Percentiles rank a stretch among this genome's conserved stretches.
These are phyloP conservation scores for Lanmaoa pseudosensibilis DNA, from an alignment of 768 basidiomycete species.

Conservation along the genomic window DNA sequence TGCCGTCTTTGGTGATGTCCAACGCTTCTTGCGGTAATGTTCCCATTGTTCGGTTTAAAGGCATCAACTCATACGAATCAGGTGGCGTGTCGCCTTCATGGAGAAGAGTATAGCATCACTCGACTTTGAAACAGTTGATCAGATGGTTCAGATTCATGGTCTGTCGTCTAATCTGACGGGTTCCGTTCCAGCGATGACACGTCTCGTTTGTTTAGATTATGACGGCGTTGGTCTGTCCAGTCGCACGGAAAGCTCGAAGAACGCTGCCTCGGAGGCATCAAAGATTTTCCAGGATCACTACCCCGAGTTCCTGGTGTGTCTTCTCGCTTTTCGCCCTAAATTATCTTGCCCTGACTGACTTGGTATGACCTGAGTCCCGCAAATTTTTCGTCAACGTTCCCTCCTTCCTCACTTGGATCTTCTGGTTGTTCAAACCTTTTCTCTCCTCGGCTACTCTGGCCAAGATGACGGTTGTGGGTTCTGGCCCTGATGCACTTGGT, in stretches of 20 bases:
- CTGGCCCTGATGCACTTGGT: slow-evolving; percentile 55
- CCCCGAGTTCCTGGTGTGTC: slow-evolving; percentile 67
- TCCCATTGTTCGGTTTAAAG: background rate
- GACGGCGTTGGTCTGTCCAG: slow-evolving; percentile 65
- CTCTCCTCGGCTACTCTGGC: slow-evolving; percentile 71
- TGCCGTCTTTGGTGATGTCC: slow-evolving; percentile 73
- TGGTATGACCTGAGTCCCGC: slow-evolving; percentile 44
- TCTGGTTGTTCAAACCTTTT: slow-evolving; percentile 79
- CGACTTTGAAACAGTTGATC: slow-evolving; percentile 73
- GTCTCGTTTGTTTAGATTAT: slow-evolving; percentile 52
- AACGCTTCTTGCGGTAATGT: slow-evolving; percentile 69
- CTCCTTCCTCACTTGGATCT: slow-evolving; percentile 73
- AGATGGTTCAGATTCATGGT: slow-evolving; percentile 75
- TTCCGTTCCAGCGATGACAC: background rate
- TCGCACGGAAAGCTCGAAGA: slow-evolving; percentile 73
- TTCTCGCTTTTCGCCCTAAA: slow-evolving; percentile 15
- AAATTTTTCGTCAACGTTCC: slow-evolving; percentile 88
- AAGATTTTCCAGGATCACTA: slow-evolving; percentile 77
- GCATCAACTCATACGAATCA: slow-evolving; percentile 26
- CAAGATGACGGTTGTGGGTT: slow-evolving; percentile 79
- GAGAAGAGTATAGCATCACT: slow-evolving; percentile 61
- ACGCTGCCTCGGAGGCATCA: slow-evolving; percentile 70
- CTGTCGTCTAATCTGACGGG: slow-evolving; percentile 6
- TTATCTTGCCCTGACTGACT: background rate
- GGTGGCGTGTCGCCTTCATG: slow-evolving; percentile 81